A percentile compares a stretch with the other conserved stretches of the same genome.
Conservation (phyloP, 2,329 filamentous ascomycete genomes). For the Xylariaceae sp. region DNA sequence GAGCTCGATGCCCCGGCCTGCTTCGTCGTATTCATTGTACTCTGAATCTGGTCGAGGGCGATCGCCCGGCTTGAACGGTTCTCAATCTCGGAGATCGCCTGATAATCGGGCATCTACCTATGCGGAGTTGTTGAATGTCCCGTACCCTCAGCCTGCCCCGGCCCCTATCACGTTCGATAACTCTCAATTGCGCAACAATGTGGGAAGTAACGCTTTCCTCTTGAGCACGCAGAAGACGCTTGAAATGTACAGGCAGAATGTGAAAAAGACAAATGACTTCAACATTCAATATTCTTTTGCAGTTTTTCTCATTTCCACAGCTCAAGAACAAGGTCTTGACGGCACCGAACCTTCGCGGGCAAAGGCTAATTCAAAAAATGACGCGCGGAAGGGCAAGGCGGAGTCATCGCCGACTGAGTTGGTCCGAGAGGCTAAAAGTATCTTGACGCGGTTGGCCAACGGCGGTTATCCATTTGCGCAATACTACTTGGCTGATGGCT, state of each 20-base stretch:
- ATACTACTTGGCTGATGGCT: conserved; percentile 95
- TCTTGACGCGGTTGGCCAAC: conserved; percentile 81
- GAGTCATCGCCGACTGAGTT: conserved; percentile 63
- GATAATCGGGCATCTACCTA: conserved; percentile 54
- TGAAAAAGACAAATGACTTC: conserved; percentile 92
- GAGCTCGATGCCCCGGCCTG: conserved; percentile 64
- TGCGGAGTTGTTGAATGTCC: conserved; percentile 61
- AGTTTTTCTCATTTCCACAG: conserved; percentile 86
- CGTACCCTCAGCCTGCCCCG: conserved; percentile 75
- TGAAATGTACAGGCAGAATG: conserved; percentile 95
- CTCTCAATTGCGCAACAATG: conserved; percentile 69
- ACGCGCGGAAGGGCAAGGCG: conserved; percentile 24
- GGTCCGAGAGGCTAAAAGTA: conserved; percentile 81
- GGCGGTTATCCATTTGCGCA: conserved; percentile 94
- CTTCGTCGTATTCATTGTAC: conserved; percentile 71
- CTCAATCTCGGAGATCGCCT: conserved; percentile 54
- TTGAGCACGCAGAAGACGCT: conserved; percentile 90
- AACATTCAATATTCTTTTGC: conserved; percentile 96
- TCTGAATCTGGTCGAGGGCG: conserved; percentile 70
- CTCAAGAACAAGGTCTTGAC: conserved; percentile 70
- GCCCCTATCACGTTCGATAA: conserved; percentile 75
- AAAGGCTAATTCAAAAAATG: conserved; percentile 46
- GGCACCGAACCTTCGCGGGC: conserved; percentile 44
- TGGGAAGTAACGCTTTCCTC: conserved; percentile 88
- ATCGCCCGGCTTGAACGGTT: conserved; percentile 49